Conservation (phyloP, 2,329 filamentous ascomycete genomes). For the Penicillium sp. region DNA sequence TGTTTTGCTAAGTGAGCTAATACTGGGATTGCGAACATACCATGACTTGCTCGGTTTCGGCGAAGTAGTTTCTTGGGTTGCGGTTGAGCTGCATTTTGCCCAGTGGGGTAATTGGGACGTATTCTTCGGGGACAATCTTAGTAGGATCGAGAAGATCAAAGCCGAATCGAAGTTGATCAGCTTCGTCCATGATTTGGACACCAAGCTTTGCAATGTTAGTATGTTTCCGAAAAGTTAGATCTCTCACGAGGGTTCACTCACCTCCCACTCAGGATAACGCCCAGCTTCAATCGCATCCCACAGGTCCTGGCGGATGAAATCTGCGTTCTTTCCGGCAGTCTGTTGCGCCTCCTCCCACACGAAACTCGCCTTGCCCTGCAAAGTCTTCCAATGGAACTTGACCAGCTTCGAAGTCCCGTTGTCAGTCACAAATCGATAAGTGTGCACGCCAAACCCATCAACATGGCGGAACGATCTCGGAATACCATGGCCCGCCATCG, state of each 20-base stretch:
- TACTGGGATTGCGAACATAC: conserved; percentile 36
- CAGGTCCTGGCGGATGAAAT: conserved; percentile 69
- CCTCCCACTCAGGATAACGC: conserved; percentile 69
- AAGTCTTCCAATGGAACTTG: conserved; percentile 43
- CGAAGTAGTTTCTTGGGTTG: conserved; percentile 74
- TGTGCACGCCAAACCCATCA: conserved; percentile 43
- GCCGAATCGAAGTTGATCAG: conserved; percentile 64
- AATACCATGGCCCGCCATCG: conserved; percentile 43
- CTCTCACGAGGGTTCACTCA: conserved; percentile 8
- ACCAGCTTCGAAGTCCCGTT: conserved; percentile 38
- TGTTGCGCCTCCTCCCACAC: conserved; percentile 73
- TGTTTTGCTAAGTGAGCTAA: not conserved
- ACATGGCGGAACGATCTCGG: conserved; percentile 42
- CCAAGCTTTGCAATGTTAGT: conserved; percentile 45
- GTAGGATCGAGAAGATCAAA: conserved; percentile 74
- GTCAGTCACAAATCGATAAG: conserved; percentile 40
- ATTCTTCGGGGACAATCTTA: conserved; percentile 72
- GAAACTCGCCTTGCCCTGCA: conserved; percentile 47
- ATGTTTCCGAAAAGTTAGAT: not conserved
- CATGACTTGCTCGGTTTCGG: conserved; percentile 73
- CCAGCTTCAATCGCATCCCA: conserved; percentile 69
- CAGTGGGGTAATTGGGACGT: conserved; percentile 65
- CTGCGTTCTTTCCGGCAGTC: conserved; percentile 69
- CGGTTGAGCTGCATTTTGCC: conserved; percentile 69
- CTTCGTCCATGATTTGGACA: conserved; percentile 69